Conservation (phyloP, 331 rosid species). For the Rosa hybrid region DNA sequence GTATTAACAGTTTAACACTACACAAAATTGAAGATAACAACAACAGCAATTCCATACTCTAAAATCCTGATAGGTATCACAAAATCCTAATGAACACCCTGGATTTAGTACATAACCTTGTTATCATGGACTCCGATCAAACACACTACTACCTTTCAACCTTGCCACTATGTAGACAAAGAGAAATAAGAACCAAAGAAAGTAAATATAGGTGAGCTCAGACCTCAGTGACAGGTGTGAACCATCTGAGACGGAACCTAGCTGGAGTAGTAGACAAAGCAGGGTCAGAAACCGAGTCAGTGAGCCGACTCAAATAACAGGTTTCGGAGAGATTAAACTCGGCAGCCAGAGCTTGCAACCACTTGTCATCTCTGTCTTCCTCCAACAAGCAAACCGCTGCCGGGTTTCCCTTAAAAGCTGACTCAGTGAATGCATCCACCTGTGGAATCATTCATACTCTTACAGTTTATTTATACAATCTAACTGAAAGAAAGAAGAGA, state of each 20-base stretch:
- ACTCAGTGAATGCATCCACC: slow-evolving; percentile 77
- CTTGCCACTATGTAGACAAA: background rate
- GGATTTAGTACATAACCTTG: background rate
- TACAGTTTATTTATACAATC: background rate
- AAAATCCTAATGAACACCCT: background rate
- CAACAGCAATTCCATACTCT: background rate
- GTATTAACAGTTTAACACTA: background rate
- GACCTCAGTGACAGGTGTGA: slow-evolving; percentile 68
- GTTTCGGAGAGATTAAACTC: slow-evolving; percentile 76
- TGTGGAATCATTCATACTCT: slow-evolving; percentile 15
- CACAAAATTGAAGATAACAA: background rate
- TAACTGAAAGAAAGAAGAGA: background rate
- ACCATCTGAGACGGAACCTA: slow-evolving; percentile 77
- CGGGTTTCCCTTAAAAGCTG: slow-evolving; percentile 78
- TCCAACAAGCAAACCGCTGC: slow-evolving; percentile 75
- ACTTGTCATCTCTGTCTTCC: slow-evolving; percentile 50
- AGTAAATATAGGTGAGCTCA: background rate
- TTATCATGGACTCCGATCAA: background rate
- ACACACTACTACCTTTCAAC: background rate
- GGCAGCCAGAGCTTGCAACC: slow-evolving; percentile 66
- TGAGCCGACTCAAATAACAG: slow-evolving; percentile 44
- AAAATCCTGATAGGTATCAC: background rate
- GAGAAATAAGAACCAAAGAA: background rate
- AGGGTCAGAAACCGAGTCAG: slow-evolving; percentile 18
- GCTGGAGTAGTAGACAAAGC: slow-evolving; percentile 33